These are phyloP conservation scores for Aureobasidium vineae DNA, from an alignment of 2,329 filamentous ascomycete genomes.

Conservation along the genomic window DNA sequence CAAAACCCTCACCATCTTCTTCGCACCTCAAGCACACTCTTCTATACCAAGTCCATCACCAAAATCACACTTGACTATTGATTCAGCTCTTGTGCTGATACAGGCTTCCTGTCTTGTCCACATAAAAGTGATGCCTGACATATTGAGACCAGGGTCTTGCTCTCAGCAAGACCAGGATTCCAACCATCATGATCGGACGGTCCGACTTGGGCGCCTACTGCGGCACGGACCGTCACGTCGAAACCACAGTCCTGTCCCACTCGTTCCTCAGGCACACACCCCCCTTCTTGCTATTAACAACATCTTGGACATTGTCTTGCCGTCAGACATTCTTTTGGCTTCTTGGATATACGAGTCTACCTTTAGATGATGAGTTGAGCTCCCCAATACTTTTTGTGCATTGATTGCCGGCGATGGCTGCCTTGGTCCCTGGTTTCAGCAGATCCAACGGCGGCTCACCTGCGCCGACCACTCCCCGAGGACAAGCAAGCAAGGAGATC, in stretches of 20 bases:
- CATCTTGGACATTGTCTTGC: background rate
- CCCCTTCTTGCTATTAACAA: background rate
- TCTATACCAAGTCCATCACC: too few species aligned
- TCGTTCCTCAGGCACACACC: conserved; percentile 1
- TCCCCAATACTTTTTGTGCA: background rate
- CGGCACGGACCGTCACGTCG: background rate
- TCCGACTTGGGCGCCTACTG: background rate
- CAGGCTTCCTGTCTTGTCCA: too few species aligned
- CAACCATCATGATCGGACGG: background rate
- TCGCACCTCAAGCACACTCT: too few species aligned
- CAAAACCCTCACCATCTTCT: too few species aligned
- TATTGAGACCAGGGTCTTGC: background rate
- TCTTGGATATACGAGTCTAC: too few species aligned
- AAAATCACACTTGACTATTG: too few species aligned
- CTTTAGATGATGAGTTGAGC: background rate
- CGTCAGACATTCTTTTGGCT: background rate
- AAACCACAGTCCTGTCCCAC: conserved; percentile 8
- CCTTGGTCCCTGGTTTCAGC: background rate
- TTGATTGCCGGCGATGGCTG: background rate
- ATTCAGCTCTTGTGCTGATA: too few species aligned
- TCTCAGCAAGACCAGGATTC: background rate
- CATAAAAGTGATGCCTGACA: too few species aligned
- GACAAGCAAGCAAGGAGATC: conserved; percentile 27
- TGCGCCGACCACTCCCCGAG: conserved; percentile 23
- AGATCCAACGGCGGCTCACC: conserved; percentile 17